Evolutionary conservation across 2,329 filamentous ascomycete genomes (phyloP).

Genomic region (Pseudocercospora vitis): DNA sequence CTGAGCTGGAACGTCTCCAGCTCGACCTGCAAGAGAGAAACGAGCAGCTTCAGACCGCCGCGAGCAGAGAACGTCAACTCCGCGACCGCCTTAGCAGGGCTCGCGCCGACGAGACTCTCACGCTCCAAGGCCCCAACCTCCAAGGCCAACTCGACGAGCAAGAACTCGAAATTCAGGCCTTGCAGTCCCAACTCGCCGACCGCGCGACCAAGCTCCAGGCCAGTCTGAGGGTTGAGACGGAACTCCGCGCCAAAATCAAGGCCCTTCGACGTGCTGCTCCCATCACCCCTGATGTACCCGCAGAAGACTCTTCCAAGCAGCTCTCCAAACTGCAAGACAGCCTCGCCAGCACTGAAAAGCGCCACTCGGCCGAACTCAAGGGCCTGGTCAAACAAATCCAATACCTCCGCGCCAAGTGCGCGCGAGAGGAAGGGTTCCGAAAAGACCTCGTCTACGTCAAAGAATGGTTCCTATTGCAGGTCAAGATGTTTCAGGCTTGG

Average conservation of each 20-base stretch:
- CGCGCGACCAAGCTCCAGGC: slow-evolving; percentile 35
- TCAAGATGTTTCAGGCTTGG: slow-evolving; percentile 86
- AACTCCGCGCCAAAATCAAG: slow-evolving; percentile 39
- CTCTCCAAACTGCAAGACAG: slow-evolving; percentile 45
- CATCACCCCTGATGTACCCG: slow-evolving; percentile 19
- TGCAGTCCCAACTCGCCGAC: slow-evolving; percentile 39
- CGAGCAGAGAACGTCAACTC: slow-evolving; percentile 46
- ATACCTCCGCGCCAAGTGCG: slow-evolving; percentile 80
- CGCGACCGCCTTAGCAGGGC: slow-evolving; percentile 35
- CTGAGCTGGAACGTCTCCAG: slow-evolving; percentile 37
- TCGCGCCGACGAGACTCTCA: slow-evolving; percentile 31
- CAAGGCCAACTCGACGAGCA: slow-evolving; percentile 41
- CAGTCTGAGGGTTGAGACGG: slow-evolving; percentile 36
- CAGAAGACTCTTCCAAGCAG: slow-evolving; percentile 31
- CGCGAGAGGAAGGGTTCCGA: slow-evolving; percentile 77
- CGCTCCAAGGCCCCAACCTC: slow-evolving; percentile 43
- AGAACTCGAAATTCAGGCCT: slow-evolving; percentile 42
- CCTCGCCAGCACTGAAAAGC: slow-evolving; percentile 64
- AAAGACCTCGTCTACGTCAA: slow-evolving; percentile 83
- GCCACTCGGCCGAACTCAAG: slow-evolving; percentile 72
- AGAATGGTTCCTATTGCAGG: slow-evolving; percentile 73
- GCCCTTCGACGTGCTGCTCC: slow-evolving; percentile 22
- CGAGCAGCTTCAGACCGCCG: slow-evolving; percentile 36
- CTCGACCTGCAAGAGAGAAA: slow-evolving; percentile 48
- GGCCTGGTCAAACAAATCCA: slow-evolving; percentile 87